Base-by-base conservation (phyloP, 805 yeast species). In the Starmerella sirachaensis region DNA sequence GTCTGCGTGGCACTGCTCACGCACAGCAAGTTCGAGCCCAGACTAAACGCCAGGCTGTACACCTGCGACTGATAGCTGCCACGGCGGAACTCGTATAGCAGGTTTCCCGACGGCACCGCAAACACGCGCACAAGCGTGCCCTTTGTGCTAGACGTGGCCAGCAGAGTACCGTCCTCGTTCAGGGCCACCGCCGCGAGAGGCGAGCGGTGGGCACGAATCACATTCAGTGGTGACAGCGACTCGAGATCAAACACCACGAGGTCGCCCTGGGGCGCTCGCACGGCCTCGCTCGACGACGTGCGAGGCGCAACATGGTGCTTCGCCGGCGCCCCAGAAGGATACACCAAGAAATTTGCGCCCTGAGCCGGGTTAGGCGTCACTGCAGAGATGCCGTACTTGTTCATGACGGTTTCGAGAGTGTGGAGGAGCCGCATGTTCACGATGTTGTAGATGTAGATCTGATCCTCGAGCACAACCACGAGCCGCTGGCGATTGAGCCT, bases 71-170 rank as follows among this genome's bases (percentile, higher is more conserved):
- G 81, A 54, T 86, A 86, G 2, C 88, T 74, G 1, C 94, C 94
- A 49, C 94, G 63, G 46, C 94, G 66, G 57, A 81, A 82, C 56
- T 84, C 88, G 42, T 66, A 72, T 13, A 81, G 56, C 48, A 71
- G 72, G 14, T 58, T 56, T 10, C 68, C 69, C 4, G 71, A 64
- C 2, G 67, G 65, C 0, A 82, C 75, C 24, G 77, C 64, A 52
- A 86, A 91, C 3, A 91, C 78, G 31, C 97, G 63, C 3, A 88
- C 74, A 17, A 91, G 74, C 0, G 97, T 91, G 2, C 98, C 98
- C 53, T 83, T 82, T 24, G 69, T 74, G 0, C 94, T 82, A 5
- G 95, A 84, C 0, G 96, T 82, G 0, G 96, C 95, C 31, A 88
- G 65, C 46, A 82, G 62, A 2, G 72, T 65, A 0, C 96, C 96